phyloP scores from a whole-genome alignment of 495 filamentous ascomycete genomes.

The Aspergillus bertholletiae region DNA sequence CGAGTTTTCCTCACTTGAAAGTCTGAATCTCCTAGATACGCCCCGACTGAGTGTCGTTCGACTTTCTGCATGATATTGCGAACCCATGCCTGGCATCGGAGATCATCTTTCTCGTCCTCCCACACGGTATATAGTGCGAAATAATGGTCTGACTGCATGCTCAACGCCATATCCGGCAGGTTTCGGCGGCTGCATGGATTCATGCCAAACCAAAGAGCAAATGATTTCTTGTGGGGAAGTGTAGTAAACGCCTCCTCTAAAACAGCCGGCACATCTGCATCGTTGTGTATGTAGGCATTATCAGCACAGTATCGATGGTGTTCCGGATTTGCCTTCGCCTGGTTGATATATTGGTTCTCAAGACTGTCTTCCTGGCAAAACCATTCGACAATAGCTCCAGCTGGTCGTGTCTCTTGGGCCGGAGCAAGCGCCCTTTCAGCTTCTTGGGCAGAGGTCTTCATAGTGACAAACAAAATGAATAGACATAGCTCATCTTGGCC shows the following conservation, averaged over 20 bases:
- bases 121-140: slow-evolving; percentile 50
- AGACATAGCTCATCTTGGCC: slow-evolving; percentile 18
- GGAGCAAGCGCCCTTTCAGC: slow-evolving; percentile 28
- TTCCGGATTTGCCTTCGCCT: slow-evolving; percentile 37
- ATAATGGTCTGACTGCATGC: slow-evolving; percentile 52
- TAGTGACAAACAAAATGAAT: slow-evolving; percentile 38
- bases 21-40: slow-evolving; percentile 52
- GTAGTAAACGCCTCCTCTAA: slow-evolving; percentile 43
- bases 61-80: slow-evolving; percentile 33
- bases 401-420: slow-evolving; percentile 32
- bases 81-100: slow-evolving; percentile 37
- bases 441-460: slow-evolving; percentile 30
- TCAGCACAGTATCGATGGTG: slow-evolving; percentile 45
- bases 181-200: slow-evolving; percentile 34
- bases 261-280: slow-evolving; percentile 35
- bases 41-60: slow-evolving; percentile 34
- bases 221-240: slow-evolving; percentile 35
- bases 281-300: slow-evolving; percentile 45
- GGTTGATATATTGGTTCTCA: slow-evolving; percentile 34
- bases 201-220: slow-evolving; percentile 49
- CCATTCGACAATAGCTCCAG: slow-evolving; percentile 23
- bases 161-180: slow-evolving; percentile 47
- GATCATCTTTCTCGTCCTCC: slow-evolving; percentile 43
- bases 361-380: slow-evolving; percentile 38
- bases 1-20: slow-evolving; percentile 37